Base-by-base conservation (phyloP, 2,329 filamentous ascomycete species). In the Alternaria ethzedia region DNA sequence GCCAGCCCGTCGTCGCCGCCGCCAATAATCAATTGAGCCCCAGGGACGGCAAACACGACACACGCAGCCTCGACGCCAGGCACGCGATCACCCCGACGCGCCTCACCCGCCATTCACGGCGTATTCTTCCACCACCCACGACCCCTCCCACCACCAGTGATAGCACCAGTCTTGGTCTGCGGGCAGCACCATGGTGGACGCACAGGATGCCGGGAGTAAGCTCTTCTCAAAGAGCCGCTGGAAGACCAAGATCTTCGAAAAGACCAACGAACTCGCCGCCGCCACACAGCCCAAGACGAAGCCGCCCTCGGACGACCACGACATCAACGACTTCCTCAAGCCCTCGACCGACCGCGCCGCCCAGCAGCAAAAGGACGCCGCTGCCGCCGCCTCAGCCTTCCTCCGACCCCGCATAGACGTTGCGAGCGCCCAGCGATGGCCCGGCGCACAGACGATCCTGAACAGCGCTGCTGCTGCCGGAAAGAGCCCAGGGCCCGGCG, bases 261-360 rank as follows among this genome's bases (percentile, higher is more conserved):
- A 65, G 63, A 63, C 59, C 46, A 78, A 79, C 58, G 76, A 83
- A 45, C 79, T 84, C 43, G 57, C 66, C 20, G 36, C 69, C 23
- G 67, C 72, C 65, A 76, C 72, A 56, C 69, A 75, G 47, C 63
- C 63, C 57, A 76, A 73, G 68, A 61, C 64, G 46, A 74, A 71
- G 68, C 63, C 70, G 67, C 63, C 70, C 49, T 62, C 66, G 68
- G 57, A 49, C 52, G 54, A 43, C 71, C 79, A 83, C 54, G 83
- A 86, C 68, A 83, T 89, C 59, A 83, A 84, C 76, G 87, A 86
- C 73, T 89, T 89, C 76, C 82, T 89, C 60, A 85, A 84, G 67
- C 83, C 85, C 55, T 84, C 84, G 49, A 85, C 83, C 55, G 80
- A 84, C 6, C 82, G 80, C 66, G 75, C 80, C 66, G 75, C 80